Percentiles rank a stretch among this genome's conserved stretches.
Evolutionary conservation across 176 grass and related monocot genomes (phyloP).

Genomic region (Eremochloa ophiuroides): DNA sequence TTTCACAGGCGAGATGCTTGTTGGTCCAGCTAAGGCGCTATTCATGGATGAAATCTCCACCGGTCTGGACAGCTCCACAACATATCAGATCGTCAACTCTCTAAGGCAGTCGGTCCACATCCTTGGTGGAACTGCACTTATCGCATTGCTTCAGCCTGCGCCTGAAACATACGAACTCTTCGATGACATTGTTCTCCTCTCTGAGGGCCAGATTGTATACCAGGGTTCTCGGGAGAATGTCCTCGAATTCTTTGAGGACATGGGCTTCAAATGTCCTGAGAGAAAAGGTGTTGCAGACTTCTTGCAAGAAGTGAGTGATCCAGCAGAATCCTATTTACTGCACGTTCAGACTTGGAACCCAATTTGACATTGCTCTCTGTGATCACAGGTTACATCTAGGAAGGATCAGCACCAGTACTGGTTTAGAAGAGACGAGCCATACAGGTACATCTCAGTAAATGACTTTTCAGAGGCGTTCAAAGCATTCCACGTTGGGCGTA

Average conservation of each 20-base stretch:
- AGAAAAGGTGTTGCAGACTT: slow-evolving; percentile 94
- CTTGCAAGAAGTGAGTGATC: slow-evolving; percentile 79
- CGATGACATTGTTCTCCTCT: slow-evolving; percentile 82
- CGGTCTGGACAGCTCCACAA: slow-evolving; percentile 88
- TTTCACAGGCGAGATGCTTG: slow-evolving; percentile 88
- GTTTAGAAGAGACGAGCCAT: slow-evolving; percentile 43
- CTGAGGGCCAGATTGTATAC: slow-evolving; percentile 88
- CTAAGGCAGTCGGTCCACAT: slow-evolving; percentile 87
- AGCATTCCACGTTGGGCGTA: slow-evolving; percentile 71
- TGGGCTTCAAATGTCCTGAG: slow-evolving; percentile 93
- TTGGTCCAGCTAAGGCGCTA: slow-evolving; percentile 85
- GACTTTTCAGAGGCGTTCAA: slow-evolving; percentile 74
- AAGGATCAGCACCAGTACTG: slow-evolving; percentile 97
- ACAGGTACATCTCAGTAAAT: slow-evolving; percentile 76
- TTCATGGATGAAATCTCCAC: slow-evolving; percentile 99
- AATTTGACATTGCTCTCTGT: slow-evolving; percentile 19
- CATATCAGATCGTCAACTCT: slow-evolving; percentile 86
- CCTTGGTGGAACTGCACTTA: slow-evolving; percentile 81
- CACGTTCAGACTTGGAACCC: neutral
- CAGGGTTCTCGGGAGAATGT: slow-evolving; percentile 81
- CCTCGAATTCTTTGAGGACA: slow-evolving; percentile 74
- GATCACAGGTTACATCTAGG: slow-evolving; percentile 77
- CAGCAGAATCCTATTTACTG: neutral
- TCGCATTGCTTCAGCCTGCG: slow-evolving; percentile 85
- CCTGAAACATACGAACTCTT: slow-evolving; percentile 91